A percentile compares a stretch with the other conserved stretches of the same genome.
Evolutionary conservation across 2,329 filamentous ascomycete species (phyloP).

Genomic region (Ophiostoma ulmi): DNA sequence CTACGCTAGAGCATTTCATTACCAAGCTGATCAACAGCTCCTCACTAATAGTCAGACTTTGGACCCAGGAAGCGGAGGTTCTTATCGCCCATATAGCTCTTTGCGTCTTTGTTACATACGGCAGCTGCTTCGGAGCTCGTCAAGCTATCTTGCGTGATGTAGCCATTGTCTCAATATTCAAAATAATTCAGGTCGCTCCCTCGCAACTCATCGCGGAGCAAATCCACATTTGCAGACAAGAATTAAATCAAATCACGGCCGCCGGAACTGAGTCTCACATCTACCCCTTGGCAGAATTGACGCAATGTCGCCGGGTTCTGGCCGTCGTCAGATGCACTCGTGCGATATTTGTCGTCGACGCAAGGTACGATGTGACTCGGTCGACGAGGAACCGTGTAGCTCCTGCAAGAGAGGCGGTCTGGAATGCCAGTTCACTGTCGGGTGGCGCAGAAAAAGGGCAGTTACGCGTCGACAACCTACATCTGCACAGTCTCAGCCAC

Average conservation of each 20-base stretch:
- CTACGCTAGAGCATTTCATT: not conserved
- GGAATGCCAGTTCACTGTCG: constrained; percentile 15
- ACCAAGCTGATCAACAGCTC: not conserved
- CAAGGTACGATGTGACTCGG: constrained; percentile 23
- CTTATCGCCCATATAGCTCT: not conserved
- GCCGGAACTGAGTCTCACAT: constrained; percentile 1
- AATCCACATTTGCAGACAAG: not conserved
- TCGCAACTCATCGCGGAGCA: not conserved
- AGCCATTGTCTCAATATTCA: not conserved
- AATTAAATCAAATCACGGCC: not conserved
- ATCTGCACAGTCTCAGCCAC: not conserved
- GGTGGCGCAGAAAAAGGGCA: not conserved
- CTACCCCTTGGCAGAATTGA: not conserved
- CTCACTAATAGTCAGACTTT: not conserved
- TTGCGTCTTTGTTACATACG: not conserved
- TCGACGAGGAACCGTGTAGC: constrained; percentile 20
- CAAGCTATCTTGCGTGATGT: not conserved
- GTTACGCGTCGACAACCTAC: not conserved
- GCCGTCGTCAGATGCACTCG: constrained; percentile 24
- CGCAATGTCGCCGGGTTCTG: not conserved
- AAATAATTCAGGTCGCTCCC: not conserved
- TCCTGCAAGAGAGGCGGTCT: constrained; percentile 19
- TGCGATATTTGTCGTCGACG: constrained; percentile 24
- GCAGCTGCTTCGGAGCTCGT: not conserved
- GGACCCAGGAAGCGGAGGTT: not conserved